Conservation (phyloP, 148 eudicot species). For the Chenopodium berlandieri region DNA sequence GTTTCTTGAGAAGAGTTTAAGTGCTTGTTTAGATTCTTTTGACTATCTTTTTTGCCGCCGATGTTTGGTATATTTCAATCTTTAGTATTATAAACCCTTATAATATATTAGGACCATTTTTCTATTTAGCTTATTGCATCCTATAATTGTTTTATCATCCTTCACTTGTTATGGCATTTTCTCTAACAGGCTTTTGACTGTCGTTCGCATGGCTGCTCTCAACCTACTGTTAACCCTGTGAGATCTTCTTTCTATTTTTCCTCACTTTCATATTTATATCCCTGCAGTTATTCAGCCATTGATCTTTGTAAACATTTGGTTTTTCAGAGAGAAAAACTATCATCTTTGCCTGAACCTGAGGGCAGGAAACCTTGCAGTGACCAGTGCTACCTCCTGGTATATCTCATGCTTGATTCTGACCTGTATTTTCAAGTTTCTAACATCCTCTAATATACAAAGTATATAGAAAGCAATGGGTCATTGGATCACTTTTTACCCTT, state of each 20-base stretch:
- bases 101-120: not conserved
- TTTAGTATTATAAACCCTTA: not conserved
- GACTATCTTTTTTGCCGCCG: conserved; percentile 95
- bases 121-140: not conserved
- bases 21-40: conserved; percentile 77
- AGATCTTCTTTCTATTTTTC: conserved; percentile 27
- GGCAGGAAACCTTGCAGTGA: conserved; percentile 75
- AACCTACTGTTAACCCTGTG: conserved; percentile 60
- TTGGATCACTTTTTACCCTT: not conserved
- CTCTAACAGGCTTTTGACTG: conserved; percentile 77
- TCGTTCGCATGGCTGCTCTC: conserved; percentile 89
- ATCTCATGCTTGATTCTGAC: conserved; percentile 12
- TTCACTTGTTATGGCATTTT: conserved; percentile 4
- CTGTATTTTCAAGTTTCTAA: conserved; percentile 3
- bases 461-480: not conserved
- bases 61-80: conserved; percentile 64
- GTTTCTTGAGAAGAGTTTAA: conserved; percentile 60
- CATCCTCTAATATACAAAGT: not conserved
- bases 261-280: not conserved
- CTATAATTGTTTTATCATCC: not conserved
- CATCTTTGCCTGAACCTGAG: conserved; percentile 52
- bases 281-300: conserved; percentile 17
- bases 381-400: conserved; percentile 81
- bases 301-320: conserved; percentile 14
- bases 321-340: conserved; percentile 63